A percentile compares a stretch with the other conserved stretches of the same genome.
Conservation (phyloP, 129 eudicot species). For the Dittrichia graveolens region DNA sequence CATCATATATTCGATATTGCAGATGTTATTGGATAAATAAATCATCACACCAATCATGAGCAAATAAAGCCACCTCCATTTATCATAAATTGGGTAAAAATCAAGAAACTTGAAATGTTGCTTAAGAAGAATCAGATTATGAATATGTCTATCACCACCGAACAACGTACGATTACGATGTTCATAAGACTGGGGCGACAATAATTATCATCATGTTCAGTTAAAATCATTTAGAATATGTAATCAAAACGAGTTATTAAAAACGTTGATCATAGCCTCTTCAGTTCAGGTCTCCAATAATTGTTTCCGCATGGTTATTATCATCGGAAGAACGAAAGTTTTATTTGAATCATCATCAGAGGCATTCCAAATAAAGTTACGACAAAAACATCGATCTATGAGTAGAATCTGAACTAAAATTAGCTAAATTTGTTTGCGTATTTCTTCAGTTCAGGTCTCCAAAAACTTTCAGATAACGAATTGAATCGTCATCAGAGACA, state of each 20-base stretch:
- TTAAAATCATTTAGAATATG: not conserved
- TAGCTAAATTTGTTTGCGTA: no score
- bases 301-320: slow-evolving; percentile 38
- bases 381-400: no score
- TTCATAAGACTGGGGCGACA: slow-evolving; percentile 69
- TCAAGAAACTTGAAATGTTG: not conserved
- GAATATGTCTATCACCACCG: slow-evolving; percentile 34
- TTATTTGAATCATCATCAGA: slow-evolving; percentile 36
- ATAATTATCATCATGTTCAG: slow-evolving; percentile 33
- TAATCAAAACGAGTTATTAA: not conserved
- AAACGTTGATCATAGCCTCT: not conserved
- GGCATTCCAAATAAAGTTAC: not conserved
- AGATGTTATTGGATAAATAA: slow-evolving; percentile 35
- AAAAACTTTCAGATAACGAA: no score
- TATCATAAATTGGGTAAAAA: not conserved
- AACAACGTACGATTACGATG: slow-evolving; percentile 24
- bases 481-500: no score
- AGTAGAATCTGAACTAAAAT: no score
- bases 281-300: slow-evolving; percentile 52
- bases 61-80: not conserved
- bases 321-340: slow-evolving; percentile 44
- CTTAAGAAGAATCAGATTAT: slow-evolving; percentile 22
- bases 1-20: slow-evolving; percentile 51
- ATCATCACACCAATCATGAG: slow-evolving; percentile 27
- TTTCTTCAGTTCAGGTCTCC: no score